phyloP scores from a whole-genome alignment of 805 yeast genomes.

The Saccharomycopsis synnaedendra region DNA sequence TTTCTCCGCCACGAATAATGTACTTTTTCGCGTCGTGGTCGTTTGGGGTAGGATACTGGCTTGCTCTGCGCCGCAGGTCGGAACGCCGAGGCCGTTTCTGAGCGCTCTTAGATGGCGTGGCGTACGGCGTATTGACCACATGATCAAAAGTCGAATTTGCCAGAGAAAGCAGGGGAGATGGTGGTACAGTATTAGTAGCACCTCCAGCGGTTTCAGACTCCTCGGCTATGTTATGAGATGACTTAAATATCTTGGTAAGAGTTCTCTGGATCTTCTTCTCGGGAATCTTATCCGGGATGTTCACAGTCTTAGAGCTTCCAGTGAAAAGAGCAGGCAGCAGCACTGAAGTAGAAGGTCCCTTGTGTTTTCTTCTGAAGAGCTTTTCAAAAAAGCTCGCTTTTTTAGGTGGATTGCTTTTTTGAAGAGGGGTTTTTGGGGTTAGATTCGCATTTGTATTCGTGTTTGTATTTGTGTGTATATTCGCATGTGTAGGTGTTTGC shows the following conservation, averaged over 20 bases:
- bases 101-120: conserved; percentile 6
- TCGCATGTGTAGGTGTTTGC: neutral
- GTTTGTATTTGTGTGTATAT: neutral
- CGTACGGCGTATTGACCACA: conserved; percentile 4
- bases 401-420: neutral
- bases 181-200: too few species aligned
- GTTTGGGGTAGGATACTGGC: neutral
- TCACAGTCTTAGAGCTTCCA: neutral
- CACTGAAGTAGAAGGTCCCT: neutral
- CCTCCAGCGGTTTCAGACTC: neutral
- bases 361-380: conserved; percentile 15
- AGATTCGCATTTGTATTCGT: neutral
- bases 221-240: conserved; percentile 1
- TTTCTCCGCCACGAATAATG: neutral
- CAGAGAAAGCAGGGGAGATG: too few species aligned
- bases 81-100: neutral
- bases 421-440: neutral
- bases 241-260: conserved; percentile 9
- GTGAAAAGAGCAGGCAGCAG: neutral
- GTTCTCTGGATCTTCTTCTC: conserved; percentile 7
- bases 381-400: conserved; percentile 14
- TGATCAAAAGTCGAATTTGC: conserved; percentile 5
- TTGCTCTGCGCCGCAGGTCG: neutral
- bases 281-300: neutral
- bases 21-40: neutral